Percentiles rank a stretch among this genome's conserved stretches.
Evolutionary conservation across 2,329 filamentous ascomycete species (phyloP).

Genomic region (Aspergillus carbonarius): DNA sequence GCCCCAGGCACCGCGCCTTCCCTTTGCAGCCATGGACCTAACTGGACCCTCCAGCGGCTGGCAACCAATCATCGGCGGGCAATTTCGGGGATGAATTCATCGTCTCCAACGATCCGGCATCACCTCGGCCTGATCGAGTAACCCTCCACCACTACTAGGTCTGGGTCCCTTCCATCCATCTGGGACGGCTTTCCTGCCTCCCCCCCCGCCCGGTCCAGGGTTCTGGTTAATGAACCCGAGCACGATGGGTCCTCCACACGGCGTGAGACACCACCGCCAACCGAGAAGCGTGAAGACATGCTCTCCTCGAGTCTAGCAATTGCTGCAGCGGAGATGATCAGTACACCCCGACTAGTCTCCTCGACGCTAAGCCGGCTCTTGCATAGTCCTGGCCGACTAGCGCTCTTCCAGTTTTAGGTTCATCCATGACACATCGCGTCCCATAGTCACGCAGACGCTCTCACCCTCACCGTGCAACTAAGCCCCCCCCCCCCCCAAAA

Average conservation of each 20-base stretch:
- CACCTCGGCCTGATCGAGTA: background rate
- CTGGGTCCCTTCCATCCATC: background rate
- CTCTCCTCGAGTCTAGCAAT: background rate
- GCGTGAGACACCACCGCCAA: background rate
- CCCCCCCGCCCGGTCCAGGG: too few species aligned
- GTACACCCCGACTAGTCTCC: background rate
- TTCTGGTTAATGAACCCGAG: too few species aligned
- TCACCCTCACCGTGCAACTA: background rate
- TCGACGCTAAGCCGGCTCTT: background rate
- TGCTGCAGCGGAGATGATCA: background rate
- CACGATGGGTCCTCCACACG: too few species aligned
- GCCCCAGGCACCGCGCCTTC: background rate
- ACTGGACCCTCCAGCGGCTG: background rate
- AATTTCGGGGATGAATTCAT: background rate
- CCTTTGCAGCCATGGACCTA: background rate
- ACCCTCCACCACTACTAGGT: background rate
- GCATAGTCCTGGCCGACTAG: background rate
- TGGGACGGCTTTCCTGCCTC: background rate
- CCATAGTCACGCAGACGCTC: background rate
- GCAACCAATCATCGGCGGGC: background rate
- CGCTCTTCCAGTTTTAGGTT: background rate
- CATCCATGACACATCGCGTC: constrained; percentile 1
- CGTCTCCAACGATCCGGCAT: background rate
- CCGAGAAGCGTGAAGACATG: background rate
- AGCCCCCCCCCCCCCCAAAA: background rate